A percentile compares a stretch with the other conserved stretches of the same genome.
phyloP scores from a whole-genome alignment of 2,329 filamentous ascomycete genomes.

The Myriosclerotinia curreyana region DNA sequence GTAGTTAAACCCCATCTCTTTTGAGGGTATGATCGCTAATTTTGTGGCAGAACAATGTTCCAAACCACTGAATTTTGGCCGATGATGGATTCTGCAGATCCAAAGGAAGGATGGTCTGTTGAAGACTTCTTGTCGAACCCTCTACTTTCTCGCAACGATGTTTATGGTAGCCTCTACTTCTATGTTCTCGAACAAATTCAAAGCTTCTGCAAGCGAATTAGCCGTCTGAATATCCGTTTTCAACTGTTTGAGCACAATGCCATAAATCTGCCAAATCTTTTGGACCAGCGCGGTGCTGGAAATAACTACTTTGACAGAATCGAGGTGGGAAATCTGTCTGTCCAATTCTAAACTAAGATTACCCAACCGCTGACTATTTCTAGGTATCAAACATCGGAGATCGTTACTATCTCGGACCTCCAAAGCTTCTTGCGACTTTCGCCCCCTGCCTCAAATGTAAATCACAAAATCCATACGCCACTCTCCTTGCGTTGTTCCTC shows the following conservation, averaged over 20 bases:
- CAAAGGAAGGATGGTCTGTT: constrained; percentile 41
- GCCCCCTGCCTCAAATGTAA: constrained; percentile 15
- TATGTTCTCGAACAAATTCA: constrained; percentile 8
- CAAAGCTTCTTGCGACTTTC: not conserved
- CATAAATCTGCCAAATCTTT: not conserved
- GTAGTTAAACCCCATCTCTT: constrained; percentile 35
- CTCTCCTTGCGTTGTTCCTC: constrained; percentile 22
- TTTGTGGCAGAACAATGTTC: constrained; percentile 40
- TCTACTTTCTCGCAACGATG: constrained; percentile 17
- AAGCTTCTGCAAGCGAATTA: constrained; percentile 9
- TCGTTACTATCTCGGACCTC: constrained; percentile 14
- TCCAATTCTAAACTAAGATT: not conserved
- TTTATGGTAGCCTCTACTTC: constrained; percentile 19
- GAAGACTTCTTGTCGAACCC: not conserved
- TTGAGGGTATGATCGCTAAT: not conserved
- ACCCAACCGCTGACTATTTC: not conserved
- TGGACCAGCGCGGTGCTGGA: not conserved
- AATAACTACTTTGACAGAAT: constrained; percentile 17
- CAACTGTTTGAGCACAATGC: constrained; percentile 15
- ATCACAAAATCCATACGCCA: constrained; percentile 19
- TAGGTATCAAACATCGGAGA: constrained; percentile 21
- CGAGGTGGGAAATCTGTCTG: not conserved
- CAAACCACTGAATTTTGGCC: constrained; percentile 38
- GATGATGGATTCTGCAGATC: constrained; percentile 41
- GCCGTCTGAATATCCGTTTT: not conserved